Percentiles rank a stretch among this genome's conserved stretches.
Conservation (phyloP, 371 early-diverging fungal species). For the Mucor circinelloides region DNA sequence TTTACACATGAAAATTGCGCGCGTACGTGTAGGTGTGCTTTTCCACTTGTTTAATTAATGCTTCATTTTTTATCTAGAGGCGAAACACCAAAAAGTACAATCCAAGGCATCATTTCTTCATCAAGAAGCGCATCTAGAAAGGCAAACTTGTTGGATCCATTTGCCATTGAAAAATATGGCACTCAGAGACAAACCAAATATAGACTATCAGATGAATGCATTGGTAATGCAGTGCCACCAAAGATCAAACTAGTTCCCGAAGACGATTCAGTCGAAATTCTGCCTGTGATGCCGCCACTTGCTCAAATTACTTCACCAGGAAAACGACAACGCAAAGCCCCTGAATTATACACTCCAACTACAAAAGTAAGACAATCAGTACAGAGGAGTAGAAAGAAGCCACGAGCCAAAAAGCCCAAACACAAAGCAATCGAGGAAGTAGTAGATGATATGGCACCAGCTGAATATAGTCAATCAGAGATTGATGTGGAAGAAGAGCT, state of each 20-base stretch:
- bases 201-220: constrained; percentile 41
- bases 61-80: constrained; percentile 30
- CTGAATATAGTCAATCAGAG: constrained; percentile 7
- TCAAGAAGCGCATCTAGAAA: constrained; percentile 49
- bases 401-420: constrained; percentile 11
- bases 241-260: constrained; percentile 35
- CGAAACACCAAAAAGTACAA: constrained; percentile 57
- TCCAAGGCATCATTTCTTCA: constrained; percentile 58
- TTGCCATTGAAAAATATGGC: constrained; percentile 44
- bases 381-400: constrained; percentile 3
- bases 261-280: constrained; percentile 45
- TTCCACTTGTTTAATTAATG: neutral
- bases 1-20: neutral
- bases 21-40: neutral
- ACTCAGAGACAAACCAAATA: constrained; percentile 47
- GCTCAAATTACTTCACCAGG: constrained; percentile 1
- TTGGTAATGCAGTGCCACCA: constrained; percentile 41
- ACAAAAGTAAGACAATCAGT: neutral
- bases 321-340: constrained; percentile 41
- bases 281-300: constrained; percentile 28
- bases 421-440: constrained; percentile 7
- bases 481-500: constrained; percentile 11
- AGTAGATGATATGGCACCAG: neutral
- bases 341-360: constrained; percentile 30
- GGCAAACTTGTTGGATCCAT: constrained; percentile 45